Evolutionary conservation across 2,329 filamentous ascomycete genomes (phyloP).

Genomic region (Xylaria sp.): DNA sequence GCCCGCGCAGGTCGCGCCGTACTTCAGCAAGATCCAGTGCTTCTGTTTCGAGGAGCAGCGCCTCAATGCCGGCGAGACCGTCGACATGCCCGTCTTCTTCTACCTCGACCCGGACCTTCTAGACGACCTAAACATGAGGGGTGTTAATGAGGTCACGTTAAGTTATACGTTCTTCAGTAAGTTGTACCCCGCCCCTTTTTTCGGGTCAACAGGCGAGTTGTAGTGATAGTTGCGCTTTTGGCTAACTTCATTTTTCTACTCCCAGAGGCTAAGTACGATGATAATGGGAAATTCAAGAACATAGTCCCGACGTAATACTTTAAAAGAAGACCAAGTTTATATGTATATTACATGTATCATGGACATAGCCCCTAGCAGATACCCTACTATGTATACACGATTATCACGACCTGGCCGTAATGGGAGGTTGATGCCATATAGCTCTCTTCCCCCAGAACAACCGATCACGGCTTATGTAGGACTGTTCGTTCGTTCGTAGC

Average conservation of each 20-base stretch:
- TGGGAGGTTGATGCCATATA: background rate
- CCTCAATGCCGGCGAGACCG: constrained; percentile 92
- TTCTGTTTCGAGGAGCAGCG: constrained; percentile 99
- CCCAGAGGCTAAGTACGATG: constrained; percentile 84
- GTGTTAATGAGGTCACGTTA: constrained; percentile 93
- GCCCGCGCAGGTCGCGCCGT: constrained; percentile 92
- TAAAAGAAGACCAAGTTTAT: constrained; percentile 7
- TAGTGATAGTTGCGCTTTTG: background rate
- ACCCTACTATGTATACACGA: constrained; percentile 23
- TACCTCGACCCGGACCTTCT: constrained; percentile 97
- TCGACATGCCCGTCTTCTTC: constrained; percentile 99
- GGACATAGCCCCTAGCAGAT: constrained; percentile 11
- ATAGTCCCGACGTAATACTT: constrained; percentile 39
- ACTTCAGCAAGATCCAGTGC: constrained; percentile 99
- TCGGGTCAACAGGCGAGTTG: background rate
- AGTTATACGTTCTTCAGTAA: constrained; percentile 99
- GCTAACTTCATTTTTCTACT: constrained; percentile 15
- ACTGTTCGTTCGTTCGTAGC: background rate
- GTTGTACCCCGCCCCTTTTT: constrained; percentile 48
- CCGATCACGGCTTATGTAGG: background rate
- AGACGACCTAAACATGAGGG: constrained; percentile 91
- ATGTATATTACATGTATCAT: constrained; percentile 28
- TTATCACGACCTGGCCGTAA: background rate
- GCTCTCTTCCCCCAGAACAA: background rate
- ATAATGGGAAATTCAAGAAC: constrained; percentile 74